Conservation (phyloP, 1,284 basidiomycete species). For the Ganoderma lingzhi region DNA sequence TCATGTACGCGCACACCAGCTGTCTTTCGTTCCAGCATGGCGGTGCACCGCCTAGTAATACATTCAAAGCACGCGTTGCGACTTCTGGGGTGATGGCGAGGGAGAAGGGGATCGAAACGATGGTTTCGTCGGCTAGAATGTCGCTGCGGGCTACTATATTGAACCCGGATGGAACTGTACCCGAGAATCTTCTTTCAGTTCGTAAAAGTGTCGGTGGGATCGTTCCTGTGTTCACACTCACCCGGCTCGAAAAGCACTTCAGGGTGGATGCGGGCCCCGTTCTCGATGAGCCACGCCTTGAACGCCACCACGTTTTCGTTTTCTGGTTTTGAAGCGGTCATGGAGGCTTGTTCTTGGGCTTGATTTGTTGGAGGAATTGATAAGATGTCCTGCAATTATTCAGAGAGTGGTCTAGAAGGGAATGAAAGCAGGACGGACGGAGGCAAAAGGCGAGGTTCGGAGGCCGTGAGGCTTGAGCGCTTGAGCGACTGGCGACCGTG, state of each 20-base stretch:
- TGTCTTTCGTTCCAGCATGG: conserved; percentile 73
- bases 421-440: background rate
- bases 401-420: background rate
- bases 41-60: conserved; percentile 46
- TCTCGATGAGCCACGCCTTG: conserved; percentile 56
- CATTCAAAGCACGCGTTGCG: conserved; percentile 52
- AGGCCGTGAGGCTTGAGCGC: background rate
- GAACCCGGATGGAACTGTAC: conserved; percentile 60
- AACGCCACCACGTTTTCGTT: conserved; percentile 39
- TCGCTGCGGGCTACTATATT: conserved; percentile 60
- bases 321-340: conserved; percentile 12
- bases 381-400: background rate
- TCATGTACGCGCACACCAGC: conserved; percentile 75
- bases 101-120: conserved; percentile 80
- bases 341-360: background rate
- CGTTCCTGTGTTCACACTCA: conserved; percentile 33
- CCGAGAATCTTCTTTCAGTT: conserved; percentile 23
- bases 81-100: conserved; percentile 72
- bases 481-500: background rate
- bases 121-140: conserved; percentile 58
- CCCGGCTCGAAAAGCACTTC: conserved; percentile 54
- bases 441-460: background rate
- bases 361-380: background rate
- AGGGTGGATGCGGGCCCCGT: conserved; percentile 59
- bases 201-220: conserved; percentile 26